A percentile compares a stretch with the other conserved stretches of the same genome.
These are phyloP conservation scores for Salix exigua DNA, from an alignment of 345 rosid genomes.

Conservation along the genomic window DNA sequence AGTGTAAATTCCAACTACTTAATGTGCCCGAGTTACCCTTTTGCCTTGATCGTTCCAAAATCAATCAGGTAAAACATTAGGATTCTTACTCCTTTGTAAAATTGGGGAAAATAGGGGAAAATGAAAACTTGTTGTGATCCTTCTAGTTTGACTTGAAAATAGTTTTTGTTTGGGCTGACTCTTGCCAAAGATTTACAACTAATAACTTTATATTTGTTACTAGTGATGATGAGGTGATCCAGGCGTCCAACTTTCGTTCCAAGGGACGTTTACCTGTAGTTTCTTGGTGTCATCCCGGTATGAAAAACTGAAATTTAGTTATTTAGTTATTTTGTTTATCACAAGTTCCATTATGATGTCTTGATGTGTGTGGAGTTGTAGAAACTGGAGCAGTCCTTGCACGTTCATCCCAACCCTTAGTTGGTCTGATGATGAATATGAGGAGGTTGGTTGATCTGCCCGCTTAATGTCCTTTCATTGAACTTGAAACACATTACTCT, in stretches of 20 bases:
- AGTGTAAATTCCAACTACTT: constrained; percentile 57
- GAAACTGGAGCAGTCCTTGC: constrained; percentile 95
- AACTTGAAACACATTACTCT: not conserved
- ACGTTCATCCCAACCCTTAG: constrained; percentile 96
- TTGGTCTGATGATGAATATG: constrained; percentile 96
- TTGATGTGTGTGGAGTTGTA: constrained; percentile 28
- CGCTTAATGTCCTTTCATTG: not conserved
- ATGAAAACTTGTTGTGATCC: not conserved
- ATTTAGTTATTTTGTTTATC: constrained; percentile 2
- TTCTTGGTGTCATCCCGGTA: constrained; percentile 97
- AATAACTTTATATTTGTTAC: constrained; percentile 22
- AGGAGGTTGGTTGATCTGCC: constrained; percentile 60
- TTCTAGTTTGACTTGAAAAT: constrained; percentile 2
- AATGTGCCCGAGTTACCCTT: constrained; percentile 82
- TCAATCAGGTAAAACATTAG: constrained; percentile 53
- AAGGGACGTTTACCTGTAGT: constrained; percentile 82
- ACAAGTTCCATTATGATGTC: constrained; percentile 18
- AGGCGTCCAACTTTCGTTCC: constrained; percentile 87
- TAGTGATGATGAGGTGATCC: constrained; percentile 82
- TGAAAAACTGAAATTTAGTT: constrained; percentile 10
- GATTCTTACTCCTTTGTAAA: constrained; percentile 7
- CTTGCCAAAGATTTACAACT: constrained; percentile 13
- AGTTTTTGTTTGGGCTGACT: not conserved
- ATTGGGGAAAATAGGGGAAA: not conserved
- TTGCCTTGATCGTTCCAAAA: constrained; percentile 85